Evolutionary conservation across 2,329 filamentous ascomycete species (phyloP), one percentile per base, ranked within the genome.

Genomic region (Penicillium sp.): DNA sequence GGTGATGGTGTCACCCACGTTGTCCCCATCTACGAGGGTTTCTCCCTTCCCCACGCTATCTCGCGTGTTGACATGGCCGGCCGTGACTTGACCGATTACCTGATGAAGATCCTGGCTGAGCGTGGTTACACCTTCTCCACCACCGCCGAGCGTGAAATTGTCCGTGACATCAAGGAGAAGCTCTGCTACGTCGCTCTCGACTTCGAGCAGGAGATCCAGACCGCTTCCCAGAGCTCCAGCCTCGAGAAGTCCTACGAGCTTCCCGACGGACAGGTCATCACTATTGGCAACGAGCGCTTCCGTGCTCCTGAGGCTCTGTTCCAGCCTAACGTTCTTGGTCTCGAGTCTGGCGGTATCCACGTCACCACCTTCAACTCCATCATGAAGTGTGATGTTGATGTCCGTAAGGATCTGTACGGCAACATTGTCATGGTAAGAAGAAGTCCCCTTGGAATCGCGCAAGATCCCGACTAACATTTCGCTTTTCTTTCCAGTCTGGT

Each of bases 91-190:
- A 99, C 93, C 77, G 93, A 97, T 78, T 97, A 99, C 84, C 87
- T 99, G 71, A 97, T 99, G 93, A 97, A 97, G 89, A 97, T 99
- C 72, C 81, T 99, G 70, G 93, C 93, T 69, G 93, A 99, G 87
- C 91, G 93, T 73, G 93, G 93, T 71, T 97, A 99, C 84, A 89
- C 89, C 69, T 99, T 99, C 88, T 96, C 92, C 74, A 99, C 93
- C 80, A 97, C 93, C 57, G 93, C 93, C 77, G 93, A 99, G 84
- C 93, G 93, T 78, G 93, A 97, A 95, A 99, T 97, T 74, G 93
- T 97, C 72, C 92, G 93, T 82, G 93, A 99, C 77, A 97, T 99
- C 83, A 99, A 99, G 88, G 93, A 99, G 88, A 99, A 97, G 87
- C 91, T 99, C 71, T 99, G 93, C 87, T 99, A 99, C 81, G 93